phyloP scores from a whole-genome alignment of 208 protist species.

The Leishmania tarentolae region DNA sequence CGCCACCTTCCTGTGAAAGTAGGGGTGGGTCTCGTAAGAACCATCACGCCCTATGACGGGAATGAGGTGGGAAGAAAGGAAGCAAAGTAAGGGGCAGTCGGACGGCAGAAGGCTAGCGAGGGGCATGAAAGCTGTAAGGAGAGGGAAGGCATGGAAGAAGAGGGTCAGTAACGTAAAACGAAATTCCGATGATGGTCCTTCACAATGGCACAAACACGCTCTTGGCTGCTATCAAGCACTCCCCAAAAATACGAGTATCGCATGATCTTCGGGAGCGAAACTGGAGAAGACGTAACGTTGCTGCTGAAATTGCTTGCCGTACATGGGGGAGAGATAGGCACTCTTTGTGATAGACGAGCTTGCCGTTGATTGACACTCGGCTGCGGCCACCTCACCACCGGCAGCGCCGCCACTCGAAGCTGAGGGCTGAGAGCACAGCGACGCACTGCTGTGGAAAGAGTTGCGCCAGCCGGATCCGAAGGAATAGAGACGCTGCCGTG shows the following conservation, averaged over 20 bases:
- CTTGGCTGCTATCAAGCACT: conserved; percentile 13
- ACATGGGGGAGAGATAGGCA: conserved; percentile 14
- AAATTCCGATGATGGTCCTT: background rate
- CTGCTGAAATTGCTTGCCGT: conserved; percentile 30
- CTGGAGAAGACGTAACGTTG: conserved; percentile 39
- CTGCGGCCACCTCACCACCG: background rate
- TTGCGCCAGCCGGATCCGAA: background rate
- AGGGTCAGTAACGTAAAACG: background rate
- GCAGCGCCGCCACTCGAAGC: background rate
- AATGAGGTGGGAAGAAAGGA: background rate
- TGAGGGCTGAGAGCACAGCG: background rate
- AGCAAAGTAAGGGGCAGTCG: background rate
- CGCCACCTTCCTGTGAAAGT: background rate
- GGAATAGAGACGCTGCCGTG: background rate
- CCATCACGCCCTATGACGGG: background rate
- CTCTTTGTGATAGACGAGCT: conserved; percentile 17
- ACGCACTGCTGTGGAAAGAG: background rate
- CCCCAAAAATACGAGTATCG: conserved; percentile 38
- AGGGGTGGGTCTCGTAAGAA: background rate
- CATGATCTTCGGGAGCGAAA: conserved; percentile 34
- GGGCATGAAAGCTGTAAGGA: background rate
- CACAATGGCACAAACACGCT: background rate
- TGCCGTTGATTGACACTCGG: background rate
- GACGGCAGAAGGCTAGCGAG: background rate
- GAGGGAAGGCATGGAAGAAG: background rate